phyloP scores from a whole-genome alignment of 2,329 filamentous ascomycete genomes.

The Hypoxylon sp. region DNA sequence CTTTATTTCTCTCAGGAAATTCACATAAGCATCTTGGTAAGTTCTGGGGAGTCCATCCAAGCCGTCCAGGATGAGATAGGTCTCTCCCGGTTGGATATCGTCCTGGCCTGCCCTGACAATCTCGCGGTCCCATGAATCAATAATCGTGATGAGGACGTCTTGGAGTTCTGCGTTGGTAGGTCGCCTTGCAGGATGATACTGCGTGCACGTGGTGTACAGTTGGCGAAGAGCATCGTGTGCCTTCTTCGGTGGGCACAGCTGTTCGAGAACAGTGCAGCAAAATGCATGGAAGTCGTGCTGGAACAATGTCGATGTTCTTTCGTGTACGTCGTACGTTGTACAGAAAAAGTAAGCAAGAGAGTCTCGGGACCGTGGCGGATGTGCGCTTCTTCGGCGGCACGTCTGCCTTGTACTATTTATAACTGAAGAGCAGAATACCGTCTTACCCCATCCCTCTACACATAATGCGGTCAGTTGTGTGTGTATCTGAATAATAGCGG shows the following conservation, averaged over 20 bases:
- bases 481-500: background rate
- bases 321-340: slow-evolving; percentile 24
- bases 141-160: slow-evolving; percentile 20
- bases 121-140: slow-evolving; percentile 15
- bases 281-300: slow-evolving; percentile 29
- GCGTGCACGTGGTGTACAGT: slow-evolving; percentile 27
- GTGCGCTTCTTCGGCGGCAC: slow-evolving; percentile 13
- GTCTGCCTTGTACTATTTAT: slow-evolving; percentile 28
- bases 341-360: slow-evolving; percentile 44
- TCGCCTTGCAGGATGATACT: slow-evolving; percentile 24
- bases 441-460: slow-evolving; percentile 40
- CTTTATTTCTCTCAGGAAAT: slow-evolving; percentile 25
- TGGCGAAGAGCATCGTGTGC: slow-evolving; percentile 22
- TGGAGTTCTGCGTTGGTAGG: slow-evolving; percentile 32
- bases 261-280: slow-evolving; percentile 37
- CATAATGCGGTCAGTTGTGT: slow-evolving; percentile 2
- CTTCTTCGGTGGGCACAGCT: slow-evolving; percentile 32
- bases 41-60: slow-evolving; percentile 18
- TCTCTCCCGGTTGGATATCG: slow-evolving; percentile 27
- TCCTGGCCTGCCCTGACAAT: background rate
- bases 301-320: background rate
- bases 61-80: slow-evolving; percentile 39
- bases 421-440: slow-evolving; percentile 39
- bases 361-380: slow-evolving; percentile 23
- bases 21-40: slow-evolving; percentile 18